These are phyloP conservation scores for Ceratopteris richardii DNA, from an alignment of 75 land plant genomes.

Conservation along the genomic window DNA sequence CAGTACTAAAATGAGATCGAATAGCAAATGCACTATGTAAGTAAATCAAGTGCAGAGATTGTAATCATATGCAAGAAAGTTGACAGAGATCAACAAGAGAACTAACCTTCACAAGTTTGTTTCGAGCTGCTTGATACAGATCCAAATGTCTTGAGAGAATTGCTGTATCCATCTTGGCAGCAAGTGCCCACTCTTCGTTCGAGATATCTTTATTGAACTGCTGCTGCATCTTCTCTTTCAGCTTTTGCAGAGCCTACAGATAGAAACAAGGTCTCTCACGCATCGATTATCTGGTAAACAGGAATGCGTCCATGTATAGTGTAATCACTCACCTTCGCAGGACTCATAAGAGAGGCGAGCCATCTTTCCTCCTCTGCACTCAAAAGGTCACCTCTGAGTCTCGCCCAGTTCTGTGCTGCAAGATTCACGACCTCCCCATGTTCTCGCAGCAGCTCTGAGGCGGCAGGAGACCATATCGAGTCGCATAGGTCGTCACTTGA, in stretches of 20 bases:
- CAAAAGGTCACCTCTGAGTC: conserved; percentile 52
- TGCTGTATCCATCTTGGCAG: conserved; percentile 37
- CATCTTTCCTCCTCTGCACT: conserved; percentile 53
- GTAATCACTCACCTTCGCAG: conserved; percentile 53
- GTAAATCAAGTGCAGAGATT: no score
- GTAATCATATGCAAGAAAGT: no score
- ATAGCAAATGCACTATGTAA: no score
- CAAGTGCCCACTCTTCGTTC: conserved; percentile 60
- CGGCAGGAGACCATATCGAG: conserved; percentile 32
- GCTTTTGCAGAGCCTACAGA: conserved; percentile 43
- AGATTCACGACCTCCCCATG: conserved; percentile 41
- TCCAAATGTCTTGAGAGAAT: conserved; percentile 46
- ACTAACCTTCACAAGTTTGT: conserved; percentile 77
- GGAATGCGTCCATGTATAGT: background rate
- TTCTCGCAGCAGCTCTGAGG: conserved; percentile 45
- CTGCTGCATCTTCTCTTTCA: conserved; percentile 28
- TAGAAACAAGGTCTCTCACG: background rate
- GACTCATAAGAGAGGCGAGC: conserved; percentile 73
- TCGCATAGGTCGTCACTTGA: background rate
- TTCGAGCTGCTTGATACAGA: conserved; percentile 76
- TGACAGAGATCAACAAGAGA: background rate
- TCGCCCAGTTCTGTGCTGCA: conserved; percentile 62
- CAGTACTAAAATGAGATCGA: no score
- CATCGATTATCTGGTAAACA: background rate
- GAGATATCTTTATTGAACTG: conserved; percentile 56